A percentile compares a stretch with the other conserved stretches of the same genome.
phyloP scores from a whole-genome alignment of 2,329 filamentous ascomycete genomes.

The Penicillium sp. region DNA sequence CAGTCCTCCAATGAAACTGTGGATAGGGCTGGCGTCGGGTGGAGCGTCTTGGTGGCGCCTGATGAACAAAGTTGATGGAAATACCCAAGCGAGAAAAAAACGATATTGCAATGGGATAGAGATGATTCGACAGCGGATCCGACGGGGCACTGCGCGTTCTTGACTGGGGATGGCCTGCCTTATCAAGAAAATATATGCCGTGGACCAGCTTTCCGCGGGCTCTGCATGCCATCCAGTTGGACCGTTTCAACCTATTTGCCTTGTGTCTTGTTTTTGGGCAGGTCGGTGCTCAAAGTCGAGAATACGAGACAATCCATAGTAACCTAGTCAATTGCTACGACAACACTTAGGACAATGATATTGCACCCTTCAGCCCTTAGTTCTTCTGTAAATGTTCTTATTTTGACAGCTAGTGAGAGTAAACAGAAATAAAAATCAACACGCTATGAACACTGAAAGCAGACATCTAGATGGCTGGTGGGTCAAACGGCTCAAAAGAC shows the following conservation, averaged over 20 bases:
- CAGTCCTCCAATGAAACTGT: constrained; percentile 1
- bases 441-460: neutral
- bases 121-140: neutral
- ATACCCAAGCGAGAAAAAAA: constrained; percentile 15
- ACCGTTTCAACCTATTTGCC: neutral
- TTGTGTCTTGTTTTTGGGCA: neutral
- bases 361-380: neutral
- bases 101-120: constrained; percentile 6
- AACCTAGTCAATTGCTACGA: constrained; percentile 6
- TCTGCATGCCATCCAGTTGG: neutral
- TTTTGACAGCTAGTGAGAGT: neutral
- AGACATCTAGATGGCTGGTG: neutral
- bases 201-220: neutral
- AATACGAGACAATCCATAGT: neutral
- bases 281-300: neutral
- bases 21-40: constrained; percentile 6
- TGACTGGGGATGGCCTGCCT: neutral
- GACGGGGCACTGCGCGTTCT: neutral
- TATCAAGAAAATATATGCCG: neutral
- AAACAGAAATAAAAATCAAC: neutral
- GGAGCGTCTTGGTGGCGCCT: constrained; percentile 55
- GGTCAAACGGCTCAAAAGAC: neutral
- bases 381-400: neutral
- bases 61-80: constrained; percentile 14
- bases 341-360: neutral